phyloP scores from a whole-genome alignment of 176 grass and related monocot genomes.

The Chloris gayana region DNA sequence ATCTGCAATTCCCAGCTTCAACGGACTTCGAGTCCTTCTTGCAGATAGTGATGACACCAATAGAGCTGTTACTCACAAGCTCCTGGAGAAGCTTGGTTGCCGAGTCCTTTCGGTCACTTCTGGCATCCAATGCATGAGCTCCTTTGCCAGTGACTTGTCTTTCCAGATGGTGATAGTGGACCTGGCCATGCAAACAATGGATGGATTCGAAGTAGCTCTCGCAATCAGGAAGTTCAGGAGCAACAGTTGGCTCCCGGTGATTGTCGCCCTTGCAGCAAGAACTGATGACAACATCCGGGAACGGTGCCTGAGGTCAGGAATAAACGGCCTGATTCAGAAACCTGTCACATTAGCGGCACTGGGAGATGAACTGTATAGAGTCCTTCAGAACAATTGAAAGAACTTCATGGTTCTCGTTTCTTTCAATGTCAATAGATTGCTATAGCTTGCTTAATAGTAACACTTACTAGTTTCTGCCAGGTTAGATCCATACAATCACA shows the following conservation, averaged over 20 bases:
- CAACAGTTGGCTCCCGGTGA: conserved; percentile 57
- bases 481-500: conserved; percentile 47
- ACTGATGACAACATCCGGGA: conserved; percentile 60
- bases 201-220: conserved; percentile 66
- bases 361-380: conserved; percentile 89
- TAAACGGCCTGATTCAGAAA: conserved; percentile 86
- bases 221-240: conserved; percentile 60
- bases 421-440: conserved; percentile 43
- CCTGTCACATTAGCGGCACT: conserved; percentile 64
- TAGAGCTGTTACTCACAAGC: conserved; percentile 64
- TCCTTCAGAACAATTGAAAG: conserved; percentile 79
- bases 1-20: conserved; percentile 63
- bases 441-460: conserved; percentile 42
- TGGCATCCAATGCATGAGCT: conserved; percentile 62
- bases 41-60: conserved; percentile 64
- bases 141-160: conserved; percentile 33
- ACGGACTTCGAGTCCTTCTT: conserved; percentile 67
- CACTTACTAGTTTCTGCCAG: conserved; percentile 39
- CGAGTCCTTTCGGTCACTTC: conserved; percentile 54
- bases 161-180: conserved; percentile 79
- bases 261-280: conserved; percentile 64
- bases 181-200: conserved; percentile 59
- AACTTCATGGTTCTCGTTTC: conserved; percentile 43
- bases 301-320: conserved; percentile 67
- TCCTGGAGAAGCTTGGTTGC: conserved; percentile 82